Conservation (phyloP, 352 stramenopile genomes). For the Phytophthora vignae region DNA sequence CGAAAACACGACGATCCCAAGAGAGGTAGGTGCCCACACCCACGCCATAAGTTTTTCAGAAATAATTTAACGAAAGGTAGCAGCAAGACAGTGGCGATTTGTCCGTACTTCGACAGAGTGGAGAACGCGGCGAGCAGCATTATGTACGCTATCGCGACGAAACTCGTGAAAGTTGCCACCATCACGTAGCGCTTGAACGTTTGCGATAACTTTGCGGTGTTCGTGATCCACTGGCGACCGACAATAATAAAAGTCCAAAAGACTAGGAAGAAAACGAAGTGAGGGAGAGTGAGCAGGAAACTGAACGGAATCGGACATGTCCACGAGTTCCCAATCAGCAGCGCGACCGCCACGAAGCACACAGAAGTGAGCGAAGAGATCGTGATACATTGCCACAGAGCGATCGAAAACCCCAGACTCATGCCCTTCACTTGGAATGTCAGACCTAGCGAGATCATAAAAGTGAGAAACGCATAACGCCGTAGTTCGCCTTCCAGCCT, state of each 20-base stretch:
- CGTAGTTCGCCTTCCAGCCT: background rate
- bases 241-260: background rate
- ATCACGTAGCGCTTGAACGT: background rate
- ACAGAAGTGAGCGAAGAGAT: background rate
- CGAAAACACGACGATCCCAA: conserved; percentile 8
- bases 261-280: background rate
- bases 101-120: background rate
- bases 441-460: background rate
- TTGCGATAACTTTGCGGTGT: background rate
- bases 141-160: background rate
- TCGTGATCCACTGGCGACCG: background rate
- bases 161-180: background rate
- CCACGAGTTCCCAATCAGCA: background rate
- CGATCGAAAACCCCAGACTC: background rate
- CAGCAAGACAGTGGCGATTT: background rate
- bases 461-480: background rate
- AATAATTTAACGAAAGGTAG: background rate
- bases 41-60: conserved; percentile 3
- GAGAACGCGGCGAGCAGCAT: background rate
- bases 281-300: background rate
- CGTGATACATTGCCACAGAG: background rate
- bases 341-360: background rate
- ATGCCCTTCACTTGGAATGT: background rate
- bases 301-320: background rate
- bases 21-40: background rate